Conservation (phyloP, 2,329 filamentous ascomycete genomes). For the Nigrospora osmanthi region DNA sequence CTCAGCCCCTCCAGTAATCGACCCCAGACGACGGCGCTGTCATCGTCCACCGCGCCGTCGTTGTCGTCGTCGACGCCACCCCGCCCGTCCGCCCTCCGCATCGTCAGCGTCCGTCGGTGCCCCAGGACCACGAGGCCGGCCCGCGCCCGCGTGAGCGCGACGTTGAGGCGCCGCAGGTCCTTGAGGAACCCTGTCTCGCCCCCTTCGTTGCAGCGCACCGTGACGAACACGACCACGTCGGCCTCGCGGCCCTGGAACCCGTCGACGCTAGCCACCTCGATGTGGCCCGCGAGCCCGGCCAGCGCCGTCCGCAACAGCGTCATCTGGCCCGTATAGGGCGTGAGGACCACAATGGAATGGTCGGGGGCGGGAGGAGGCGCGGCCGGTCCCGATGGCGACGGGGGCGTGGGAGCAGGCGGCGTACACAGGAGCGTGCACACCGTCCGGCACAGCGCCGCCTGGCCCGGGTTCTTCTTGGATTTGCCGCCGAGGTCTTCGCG, state of each 20-base stretch:
- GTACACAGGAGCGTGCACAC: conserved; percentile 22
- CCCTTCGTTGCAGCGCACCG: conserved; percentile 30
- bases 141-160: conserved; percentile 27
- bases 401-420: neutral
- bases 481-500: conserved; percentile 27
- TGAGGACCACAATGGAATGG: conserved; percentile 27
- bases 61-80: too few species aligned
- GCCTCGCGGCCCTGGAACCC: conserved; percentile 34
- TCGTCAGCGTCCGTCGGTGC: neutral
- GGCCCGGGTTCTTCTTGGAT: conserved; percentile 29
- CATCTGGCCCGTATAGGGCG: conserved; percentile 29
- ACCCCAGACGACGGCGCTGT: too few species aligned
- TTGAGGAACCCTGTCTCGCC: conserved; percentile 30
- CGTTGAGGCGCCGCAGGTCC: conserved; percentile 30
- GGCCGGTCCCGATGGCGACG: neutral
- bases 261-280: conserved; percentile 32
- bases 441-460: conserved; percentile 24
- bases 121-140: neutral
- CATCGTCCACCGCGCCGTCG: too few species aligned
- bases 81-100: too few species aligned
- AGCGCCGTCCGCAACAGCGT: conserved; percentile 15
- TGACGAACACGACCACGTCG: conserved; percentile 33
- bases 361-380: neutral
- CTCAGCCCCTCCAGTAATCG: too few species aligned
- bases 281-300: conserved; percentile 7